Evolutionary conservation across 169 alveolate species (phyloP).

Genomic region (Plasmodium yoelii): DNA sequence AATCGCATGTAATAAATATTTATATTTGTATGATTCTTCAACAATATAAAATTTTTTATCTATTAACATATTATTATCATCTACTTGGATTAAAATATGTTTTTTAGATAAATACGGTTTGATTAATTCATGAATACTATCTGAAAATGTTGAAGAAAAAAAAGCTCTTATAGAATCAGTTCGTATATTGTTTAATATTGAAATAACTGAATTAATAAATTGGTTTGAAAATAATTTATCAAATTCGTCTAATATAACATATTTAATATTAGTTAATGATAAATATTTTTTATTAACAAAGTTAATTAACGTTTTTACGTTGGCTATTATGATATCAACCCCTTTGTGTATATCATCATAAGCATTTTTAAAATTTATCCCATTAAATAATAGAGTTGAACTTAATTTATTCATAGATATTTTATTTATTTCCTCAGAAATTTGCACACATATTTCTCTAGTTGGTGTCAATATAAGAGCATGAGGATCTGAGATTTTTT

Average conservation of each 20-base stretch:
- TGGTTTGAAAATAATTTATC: conserved; percentile 57
- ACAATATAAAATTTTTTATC: conserved; percentile 60
- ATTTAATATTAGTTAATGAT: conserved; percentile 20
- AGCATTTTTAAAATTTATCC: conserved; percentile 48
- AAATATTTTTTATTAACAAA: conserved; percentile 66
- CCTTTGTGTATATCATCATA: conserved; percentile 63
- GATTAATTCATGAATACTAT: conserved; percentile 15
- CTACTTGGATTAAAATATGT: conserved; percentile 44
- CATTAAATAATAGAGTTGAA: conserved; percentile 42
- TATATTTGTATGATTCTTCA: conserved; percentile 35
- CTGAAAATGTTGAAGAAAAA: conserved; percentile 65
- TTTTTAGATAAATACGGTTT: conserved; percentile 49
- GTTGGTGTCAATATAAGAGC: conserved; percentile 91
- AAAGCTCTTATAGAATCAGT: conserved; percentile 52
- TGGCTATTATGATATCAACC: conserved; percentile 43
- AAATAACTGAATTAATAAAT: conserved; percentile 44
- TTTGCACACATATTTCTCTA: conserved; percentile 91
- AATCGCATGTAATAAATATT: not conserved
- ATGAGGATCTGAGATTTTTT: conserved; percentile 12
- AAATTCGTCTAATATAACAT: conserved; percentile 72
- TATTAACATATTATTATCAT: conserved; percentile 26
- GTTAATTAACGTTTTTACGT: conserved; percentile 70
- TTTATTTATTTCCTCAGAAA: conserved; percentile 79
- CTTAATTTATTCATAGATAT: conserved; percentile 42
- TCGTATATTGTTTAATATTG: conserved; percentile 51